These are phyloP conservation scores for Coccomyxa subellipsoidea DNA, from an alignment of 163 green algal species.

Conservation along the genomic window DNA sequence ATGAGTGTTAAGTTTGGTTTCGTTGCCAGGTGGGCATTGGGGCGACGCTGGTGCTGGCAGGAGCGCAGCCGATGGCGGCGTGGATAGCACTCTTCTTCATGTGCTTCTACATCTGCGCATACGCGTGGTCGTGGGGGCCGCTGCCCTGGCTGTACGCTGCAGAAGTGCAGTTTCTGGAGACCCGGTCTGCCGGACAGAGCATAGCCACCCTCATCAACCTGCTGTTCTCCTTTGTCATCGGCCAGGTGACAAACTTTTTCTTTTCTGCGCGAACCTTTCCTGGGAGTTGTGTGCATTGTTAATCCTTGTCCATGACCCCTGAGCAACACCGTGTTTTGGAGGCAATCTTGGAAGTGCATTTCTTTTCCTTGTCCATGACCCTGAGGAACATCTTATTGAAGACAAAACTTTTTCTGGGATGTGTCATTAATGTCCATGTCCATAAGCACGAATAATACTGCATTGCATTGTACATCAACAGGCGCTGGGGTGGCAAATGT, in stretches of 20 bases:
- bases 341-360: too few species aligned
- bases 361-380: too few species aligned
- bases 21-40: constrained; percentile 8
- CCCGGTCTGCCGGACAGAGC: constrained; percentile 49
- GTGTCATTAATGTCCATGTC: too few species aligned
- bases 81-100: constrained; percentile 69
- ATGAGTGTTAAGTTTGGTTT: too few species aligned
- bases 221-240: constrained; percentile 75
- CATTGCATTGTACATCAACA: too few species aligned
- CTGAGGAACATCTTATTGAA: too few species aligned
- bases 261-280: background rate
- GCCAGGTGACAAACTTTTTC: constrained; percentile 37
- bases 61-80: constrained; percentile 21
- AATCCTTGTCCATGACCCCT: background rate
- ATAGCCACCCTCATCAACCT: constrained; percentile 57
- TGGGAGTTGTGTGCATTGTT: too few species aligned
- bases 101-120: constrained; percentile 53
- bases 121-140: constrained; percentile 59
- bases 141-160: constrained; percentile 52
- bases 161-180: constrained; percentile 64
- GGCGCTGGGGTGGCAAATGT: too few species aligned
- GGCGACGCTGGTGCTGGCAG: background rate
- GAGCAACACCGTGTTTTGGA: too few species aligned
- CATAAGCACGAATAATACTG: too few species aligned
- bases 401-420: too few species aligned